Conservation (phyloP, 192 early-diverging fungal genomes). For the Entomortierella parvispora region DNA sequence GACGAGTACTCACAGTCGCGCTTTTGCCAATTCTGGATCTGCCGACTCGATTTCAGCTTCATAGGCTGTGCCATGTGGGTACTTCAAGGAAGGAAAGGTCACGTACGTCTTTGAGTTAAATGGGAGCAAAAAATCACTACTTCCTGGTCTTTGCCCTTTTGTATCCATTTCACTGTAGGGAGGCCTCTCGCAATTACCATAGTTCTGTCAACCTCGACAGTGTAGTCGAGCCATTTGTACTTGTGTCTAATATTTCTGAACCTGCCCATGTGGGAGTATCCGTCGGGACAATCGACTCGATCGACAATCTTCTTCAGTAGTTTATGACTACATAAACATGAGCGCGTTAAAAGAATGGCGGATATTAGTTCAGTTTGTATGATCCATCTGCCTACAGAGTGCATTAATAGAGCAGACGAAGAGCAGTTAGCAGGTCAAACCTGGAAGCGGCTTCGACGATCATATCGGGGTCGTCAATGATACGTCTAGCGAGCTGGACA, state of each 20-base stretch:
- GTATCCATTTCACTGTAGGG: too few species aligned
- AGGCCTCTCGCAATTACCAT: constrained; percentile 15
- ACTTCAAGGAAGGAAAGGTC: too few species aligned
- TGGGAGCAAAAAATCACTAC: neutral
- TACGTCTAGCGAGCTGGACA: constrained; percentile 13
- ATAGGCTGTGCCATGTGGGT: constrained; percentile 39
- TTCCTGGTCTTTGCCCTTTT: neutral
- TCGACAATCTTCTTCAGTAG: constrained; percentile 44
- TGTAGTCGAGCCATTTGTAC: constrained; percentile 32
- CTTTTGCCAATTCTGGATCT: constrained; percentile 37
- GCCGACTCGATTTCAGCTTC: constrained; percentile 43
- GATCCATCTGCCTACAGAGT: too few species aligned
- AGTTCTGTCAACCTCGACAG: constrained; percentile 40
- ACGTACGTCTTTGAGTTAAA: too few species aligned
- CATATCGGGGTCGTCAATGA: constrained; percentile 28
- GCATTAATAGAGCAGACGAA: too few species aligned
- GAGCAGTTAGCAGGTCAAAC: constrained; percentile 15
- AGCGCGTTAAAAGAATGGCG: neutral
- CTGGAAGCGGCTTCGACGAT: constrained; percentile 26
- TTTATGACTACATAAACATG: constrained; percentile 15
- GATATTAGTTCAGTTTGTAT: too few species aligned
- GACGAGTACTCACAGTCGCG: constrained; percentile 27
- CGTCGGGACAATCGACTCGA: constrained; percentile 24
- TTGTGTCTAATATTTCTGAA: constrained; percentile 46
- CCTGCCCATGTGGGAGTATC: constrained; percentile 40